Conservation (phyloP, 768 basidiomycete species). For the Rossbeevera mucosa region DNA sequence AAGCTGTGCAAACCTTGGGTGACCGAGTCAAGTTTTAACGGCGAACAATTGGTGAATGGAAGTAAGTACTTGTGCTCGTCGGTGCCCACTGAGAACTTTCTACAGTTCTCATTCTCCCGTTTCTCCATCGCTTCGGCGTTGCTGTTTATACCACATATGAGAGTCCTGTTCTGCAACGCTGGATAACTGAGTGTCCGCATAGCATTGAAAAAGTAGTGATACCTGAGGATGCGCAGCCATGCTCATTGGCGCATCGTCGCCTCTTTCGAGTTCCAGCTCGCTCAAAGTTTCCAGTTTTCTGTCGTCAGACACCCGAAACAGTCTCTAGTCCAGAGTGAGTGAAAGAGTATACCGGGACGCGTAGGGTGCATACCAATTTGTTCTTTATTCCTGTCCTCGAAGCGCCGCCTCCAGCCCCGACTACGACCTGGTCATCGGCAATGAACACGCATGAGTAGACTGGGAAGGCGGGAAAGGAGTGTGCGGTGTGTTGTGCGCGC, state of each 20-base stretch:
- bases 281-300: constrained; percentile 51
- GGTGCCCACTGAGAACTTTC: constrained; percentile 51
- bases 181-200: not conserved
- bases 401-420: constrained; percentile 90
- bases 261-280: constrained; percentile 71
- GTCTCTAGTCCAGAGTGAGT: constrained; percentile 42
- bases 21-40: constrained; percentile 7
- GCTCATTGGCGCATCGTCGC: constrained; percentile 97
- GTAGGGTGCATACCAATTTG: constrained; percentile 56
- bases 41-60: not conserved
- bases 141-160: constrained; percentile 90
- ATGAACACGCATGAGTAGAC: constrained; percentile 85
- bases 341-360: not conserved
- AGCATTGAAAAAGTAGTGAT: constrained; percentile 12
- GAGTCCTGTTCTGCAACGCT: constrained; percentile 37
- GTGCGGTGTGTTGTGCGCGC: constrained; percentile 74
- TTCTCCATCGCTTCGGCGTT: constrained; percentile 53
- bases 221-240: constrained; percentile 69
- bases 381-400: constrained; percentile 90
- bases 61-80: constrained; percentile 53
- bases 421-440: constrained; percentile 61
- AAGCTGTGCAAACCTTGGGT: constrained; percentile 21
- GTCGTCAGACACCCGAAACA: constrained; percentile 58
- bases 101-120: constrained; percentile 81
- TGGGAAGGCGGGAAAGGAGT: constrained; percentile 78